Evolutionary conservation across 2,329 filamentous ascomycete genomes (phyloP).

Genomic region (Cadophora gregata): DNA sequence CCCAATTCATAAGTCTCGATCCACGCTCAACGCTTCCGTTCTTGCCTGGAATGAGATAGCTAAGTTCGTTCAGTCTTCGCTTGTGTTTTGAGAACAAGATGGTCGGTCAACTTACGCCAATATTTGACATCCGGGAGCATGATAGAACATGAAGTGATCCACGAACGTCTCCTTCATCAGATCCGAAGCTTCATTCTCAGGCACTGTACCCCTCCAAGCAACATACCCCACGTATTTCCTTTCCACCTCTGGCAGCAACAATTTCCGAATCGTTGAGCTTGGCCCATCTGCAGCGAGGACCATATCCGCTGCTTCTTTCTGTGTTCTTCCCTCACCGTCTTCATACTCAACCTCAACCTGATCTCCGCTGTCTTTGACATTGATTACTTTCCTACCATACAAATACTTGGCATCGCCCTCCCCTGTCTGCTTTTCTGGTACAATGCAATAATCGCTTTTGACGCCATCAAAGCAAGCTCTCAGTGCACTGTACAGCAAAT

Average conservation of each 20-base stretch:
- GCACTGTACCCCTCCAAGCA: slow-evolving; percentile 50
- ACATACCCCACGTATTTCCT: slow-evolving; percentile 46
- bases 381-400: slow-evolving; percentile 22
- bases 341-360: slow-evolving; percentile 19
- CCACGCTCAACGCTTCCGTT: slow-evolving; percentile 44
- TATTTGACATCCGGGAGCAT: slow-evolving; percentile 48
- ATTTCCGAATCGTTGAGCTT: slow-evolving; percentile 26
- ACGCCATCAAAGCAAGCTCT: slow-evolving; percentile 34
- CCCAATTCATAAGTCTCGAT: slow-evolving; percentile 51
- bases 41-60: background rate
- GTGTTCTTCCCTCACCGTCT: background rate
- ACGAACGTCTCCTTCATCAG: slow-evolving; percentile 45
- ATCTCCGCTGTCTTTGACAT: slow-evolving; percentile 15
- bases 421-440: slow-evolving; percentile 1
- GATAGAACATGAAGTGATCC: slow-evolving; percentile 50
- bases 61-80: background rate
- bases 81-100: slow-evolving; percentile 41
- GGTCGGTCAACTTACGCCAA: slow-evolving; percentile 36
- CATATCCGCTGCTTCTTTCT: slow-evolving; percentile 18
- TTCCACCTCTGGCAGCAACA: slow-evolving; percentile 26
- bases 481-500: slow-evolving; percentile 29
- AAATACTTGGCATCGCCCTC: slow-evolving; percentile 31
- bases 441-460: slow-evolving; percentile 23
- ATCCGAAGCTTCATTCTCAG: slow-evolving; percentile 47
- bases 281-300: slow-evolving; percentile 33